Evolutionary conservation across 1,284 basidiomycete species (phyloP).

Genomic region (Salmacisia buchloeana): DNA sequence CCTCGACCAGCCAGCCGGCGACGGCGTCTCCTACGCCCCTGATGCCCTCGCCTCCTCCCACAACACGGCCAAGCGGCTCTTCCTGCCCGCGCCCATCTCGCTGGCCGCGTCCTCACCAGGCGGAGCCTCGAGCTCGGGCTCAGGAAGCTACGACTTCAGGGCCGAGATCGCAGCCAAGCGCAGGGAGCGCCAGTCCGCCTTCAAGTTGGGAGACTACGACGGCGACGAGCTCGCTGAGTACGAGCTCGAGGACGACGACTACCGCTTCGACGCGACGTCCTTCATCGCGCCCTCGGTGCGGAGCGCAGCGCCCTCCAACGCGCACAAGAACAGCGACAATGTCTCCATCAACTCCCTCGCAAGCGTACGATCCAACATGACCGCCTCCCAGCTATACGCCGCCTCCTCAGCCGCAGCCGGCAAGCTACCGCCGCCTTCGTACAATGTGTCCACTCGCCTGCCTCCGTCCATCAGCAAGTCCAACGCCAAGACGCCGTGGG

Average conservation of each 20-base stretch:
- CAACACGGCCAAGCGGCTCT: slow-evolving; percentile 39
- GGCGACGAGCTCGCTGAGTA: slow-evolving; percentile 8
- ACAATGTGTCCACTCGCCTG: background rate
- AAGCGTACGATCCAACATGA: background rate
- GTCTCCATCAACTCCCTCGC: background rate
- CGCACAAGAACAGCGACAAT: background rate
- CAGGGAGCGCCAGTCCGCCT: background rate
- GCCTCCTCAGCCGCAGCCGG: background rate
- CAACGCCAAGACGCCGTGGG: background rate
- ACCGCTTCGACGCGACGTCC: slow-evolving; percentile 8
- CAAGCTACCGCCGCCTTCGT: background rate
- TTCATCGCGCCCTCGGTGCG: background rate
- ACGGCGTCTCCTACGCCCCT: slow-evolving; percentile 35
- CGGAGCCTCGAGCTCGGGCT: slow-evolving; percentile 17
- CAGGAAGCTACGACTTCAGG: slow-evolving; percentile 26
- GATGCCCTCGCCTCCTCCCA: slow-evolving; percentile 31
- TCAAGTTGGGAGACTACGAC: slow-evolving; percentile 16
- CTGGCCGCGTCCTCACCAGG: background rate
- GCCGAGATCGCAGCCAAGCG: slow-evolving; percentile 18
- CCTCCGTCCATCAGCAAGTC: background rate
- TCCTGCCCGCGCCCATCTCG: slow-evolving; percentile 20
- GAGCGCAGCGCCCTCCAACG: background rate
- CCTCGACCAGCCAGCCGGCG: slow-evolving; percentile 42
- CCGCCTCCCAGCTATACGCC: background rate
- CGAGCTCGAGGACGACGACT: slow-evolving; percentile 15